Base-by-base conservation (phyloP, 2,329 filamentous ascomycete genomes). In the Botryotinia narcissicola region DNA sequence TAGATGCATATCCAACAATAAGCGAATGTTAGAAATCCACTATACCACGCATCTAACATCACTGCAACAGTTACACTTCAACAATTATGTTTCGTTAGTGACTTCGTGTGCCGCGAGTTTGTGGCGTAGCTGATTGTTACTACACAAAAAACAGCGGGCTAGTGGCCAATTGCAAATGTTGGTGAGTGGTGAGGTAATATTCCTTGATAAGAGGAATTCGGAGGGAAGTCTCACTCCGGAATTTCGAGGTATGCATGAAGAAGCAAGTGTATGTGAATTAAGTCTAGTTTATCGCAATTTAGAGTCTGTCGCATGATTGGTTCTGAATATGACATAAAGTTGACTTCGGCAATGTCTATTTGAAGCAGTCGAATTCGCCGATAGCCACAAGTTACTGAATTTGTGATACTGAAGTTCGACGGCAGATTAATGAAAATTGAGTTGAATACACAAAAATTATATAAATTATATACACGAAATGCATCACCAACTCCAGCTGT, bases 271-370 rank as follows among this genome's bases (percentile, higher is more conserved):
- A 3, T 54, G 51, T 54, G 51, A 9, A 54, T 18, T 8, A 4
- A 54, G 51, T 29, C n/a, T 54, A 16, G 14, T n/a, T 8, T 7
- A 29, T 29, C 14, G 12, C 25, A 18, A 3, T 29, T 7, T 29
- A 4, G n/a, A 29, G n/a, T 3, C 25, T n/a, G 6, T 29, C 2
- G 14, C n/a, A 54, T 18, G 1, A 18, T 29, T 0, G 10, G 3
- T 8, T 29, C 14, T 54, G 25, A 18, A 29, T 8, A 18, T 29
- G n/a, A 1, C n/a, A 18, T 12, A 0, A 54, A 54, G 25, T 18
- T 54, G n/a, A 29, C 51, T 29, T 10, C 14, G 1, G n/a, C n/a
- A 29, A 29, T 4, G 51, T 54, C 6, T 16, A 16, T 4, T 2
- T 29, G n/a, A 4, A 29, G 51, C 8, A 18, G 5, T 18, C 6